Evolutionary conservation across 768 basidiomycete species (phyloP).

Genomic region (Mrakia frigida): DNA sequence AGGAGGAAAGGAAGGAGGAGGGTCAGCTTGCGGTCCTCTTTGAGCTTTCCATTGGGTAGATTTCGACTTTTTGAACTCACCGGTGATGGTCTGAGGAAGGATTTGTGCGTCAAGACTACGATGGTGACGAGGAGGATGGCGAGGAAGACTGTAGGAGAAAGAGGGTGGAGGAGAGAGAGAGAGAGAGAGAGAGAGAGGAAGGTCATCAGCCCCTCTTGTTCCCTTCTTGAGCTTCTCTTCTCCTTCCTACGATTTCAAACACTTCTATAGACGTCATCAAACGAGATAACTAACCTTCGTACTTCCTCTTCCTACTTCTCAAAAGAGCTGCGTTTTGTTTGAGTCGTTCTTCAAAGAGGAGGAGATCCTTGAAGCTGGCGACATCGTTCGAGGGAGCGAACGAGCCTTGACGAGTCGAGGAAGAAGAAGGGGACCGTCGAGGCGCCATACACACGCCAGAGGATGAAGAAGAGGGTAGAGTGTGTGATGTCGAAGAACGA

Average conservation of each 20-base stretch:
- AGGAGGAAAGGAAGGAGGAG: not conserved
- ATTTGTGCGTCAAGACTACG: constrained; percentile 66
- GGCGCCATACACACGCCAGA: constrained; percentile 5
- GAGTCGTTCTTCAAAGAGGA: constrained; percentile 92
- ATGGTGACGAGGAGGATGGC: constrained; percentile 63
- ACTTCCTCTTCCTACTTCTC: constrained; percentile 70
- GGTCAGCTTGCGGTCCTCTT: not conserved
- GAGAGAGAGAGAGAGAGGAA: constrained; percentile 19
- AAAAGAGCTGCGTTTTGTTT: constrained; percentile 84
- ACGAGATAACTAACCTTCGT: constrained; percentile 76
- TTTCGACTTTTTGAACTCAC: not conserved
- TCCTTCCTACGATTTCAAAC: not conserved
- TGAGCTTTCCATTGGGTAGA: not conserved
- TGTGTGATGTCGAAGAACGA: too few species aligned
- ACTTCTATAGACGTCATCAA: too few species aligned
- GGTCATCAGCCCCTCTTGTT: constrained; percentile 3
- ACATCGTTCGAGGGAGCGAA: constrained; percentile 61
- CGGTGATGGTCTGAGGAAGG: constrained; percentile 54
- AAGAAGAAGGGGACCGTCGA: constrained; percentile 6
- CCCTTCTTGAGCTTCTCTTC: not conserved
- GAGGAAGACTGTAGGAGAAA: constrained; percentile 60
- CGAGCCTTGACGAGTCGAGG: not conserved
- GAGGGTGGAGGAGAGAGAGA: too few species aligned
- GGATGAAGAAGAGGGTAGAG: not conserved
- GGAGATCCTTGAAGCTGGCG: constrained; percentile 76